These are phyloP conservation scores for Colletotrichum tofieldiae DNA, from an alignment of 2,329 filamentous ascomycete genomes.

Conservation along the genomic window DNA sequence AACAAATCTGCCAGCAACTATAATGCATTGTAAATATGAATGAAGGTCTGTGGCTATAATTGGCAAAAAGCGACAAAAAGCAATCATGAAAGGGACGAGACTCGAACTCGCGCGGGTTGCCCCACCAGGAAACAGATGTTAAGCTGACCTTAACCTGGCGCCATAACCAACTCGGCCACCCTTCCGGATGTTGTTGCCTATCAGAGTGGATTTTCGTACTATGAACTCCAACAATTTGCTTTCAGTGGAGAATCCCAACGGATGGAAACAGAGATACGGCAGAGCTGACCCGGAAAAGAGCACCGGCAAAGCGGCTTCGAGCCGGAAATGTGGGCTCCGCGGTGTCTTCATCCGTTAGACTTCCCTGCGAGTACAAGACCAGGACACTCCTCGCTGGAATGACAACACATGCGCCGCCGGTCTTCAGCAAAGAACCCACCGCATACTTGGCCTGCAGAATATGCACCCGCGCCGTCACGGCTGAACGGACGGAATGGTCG, in stretches of 20 bases:
- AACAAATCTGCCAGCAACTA: too few species aligned
- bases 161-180: constrained; percentile 29
- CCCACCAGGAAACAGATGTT: constrained; percentile 29
- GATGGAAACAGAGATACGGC: too few species aligned
- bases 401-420: neutral
- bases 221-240: fast-evolving
- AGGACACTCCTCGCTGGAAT: neutral
- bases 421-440: neutral
- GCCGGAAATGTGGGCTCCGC: neutral
- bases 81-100: constrained; percentile 7
- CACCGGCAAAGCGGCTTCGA: neutral
- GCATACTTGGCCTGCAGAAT: neutral
- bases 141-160: constrained; percentile 29
- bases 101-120: constrained; percentile 29
- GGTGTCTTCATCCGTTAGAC: neutral
- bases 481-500: constrained; percentile 5
- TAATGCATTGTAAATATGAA: too few species aligned
- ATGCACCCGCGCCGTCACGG: neutral
- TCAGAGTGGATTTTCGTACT: fast-evolving
- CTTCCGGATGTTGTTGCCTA: neutral
- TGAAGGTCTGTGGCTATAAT: too few species aligned
- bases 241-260: fast-evolving
- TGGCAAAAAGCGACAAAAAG: neutral
- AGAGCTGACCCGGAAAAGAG: neutral
- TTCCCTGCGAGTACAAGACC: neutral